Evolutionary conservation across 768 basidiomycete genomes (phyloP).

Genomic region (Cyathus striatus): DNA sequence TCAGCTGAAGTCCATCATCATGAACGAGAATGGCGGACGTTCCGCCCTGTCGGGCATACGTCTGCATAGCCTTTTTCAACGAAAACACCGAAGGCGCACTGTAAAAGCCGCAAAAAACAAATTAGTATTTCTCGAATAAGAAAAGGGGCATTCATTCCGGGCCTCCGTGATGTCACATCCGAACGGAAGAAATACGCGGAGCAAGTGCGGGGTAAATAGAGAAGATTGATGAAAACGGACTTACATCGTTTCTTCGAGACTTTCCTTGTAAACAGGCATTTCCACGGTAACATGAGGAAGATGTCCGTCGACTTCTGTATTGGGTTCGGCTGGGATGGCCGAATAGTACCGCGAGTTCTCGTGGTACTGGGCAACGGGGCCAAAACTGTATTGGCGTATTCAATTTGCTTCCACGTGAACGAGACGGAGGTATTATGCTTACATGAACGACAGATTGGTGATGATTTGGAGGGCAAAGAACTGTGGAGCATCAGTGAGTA

Average conservation of each 20-base stretch:
- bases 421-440: slow-evolving; percentile 16
- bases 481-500: slow-evolving; percentile 24
- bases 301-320: slow-evolving; percentile 55
- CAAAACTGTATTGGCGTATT: slow-evolving; percentile 38
- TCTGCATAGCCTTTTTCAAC: slow-evolving; percentile 82
- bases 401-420: too few species aligned
- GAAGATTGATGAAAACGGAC: slow-evolving; percentile 17
- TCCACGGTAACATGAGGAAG: slow-evolving; percentile 78
- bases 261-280: slow-evolving; percentile 88
- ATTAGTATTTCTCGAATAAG: not conserved
- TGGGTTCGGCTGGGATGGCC: slow-evolving; percentile 54
- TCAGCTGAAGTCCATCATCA: slow-evolving; percentile 77
- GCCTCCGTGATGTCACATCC: slow-evolving; percentile 5
- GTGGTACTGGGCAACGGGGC: slow-evolving; percentile 81
- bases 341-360: slow-evolving; percentile 85
- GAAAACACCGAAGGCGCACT: slow-evolving; percentile 74
- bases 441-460: slow-evolving; percentile 63
- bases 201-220: not conserved
- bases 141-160: too few species aligned
- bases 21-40: slow-evolving; percentile 76
- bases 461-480: slow-evolving; percentile 74
- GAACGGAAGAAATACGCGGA: slow-evolving; percentile 4
- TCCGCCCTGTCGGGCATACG: slow-evolving; percentile 88
- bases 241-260: slow-evolving; percentile 76
- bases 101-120: slow-evolving; percentile 9